Evolutionary conservation across 129 eudicot genomes (phyloP), one percentile per base, ranked within the genome.

Genomic region (Deinandra increscens): DNA sequence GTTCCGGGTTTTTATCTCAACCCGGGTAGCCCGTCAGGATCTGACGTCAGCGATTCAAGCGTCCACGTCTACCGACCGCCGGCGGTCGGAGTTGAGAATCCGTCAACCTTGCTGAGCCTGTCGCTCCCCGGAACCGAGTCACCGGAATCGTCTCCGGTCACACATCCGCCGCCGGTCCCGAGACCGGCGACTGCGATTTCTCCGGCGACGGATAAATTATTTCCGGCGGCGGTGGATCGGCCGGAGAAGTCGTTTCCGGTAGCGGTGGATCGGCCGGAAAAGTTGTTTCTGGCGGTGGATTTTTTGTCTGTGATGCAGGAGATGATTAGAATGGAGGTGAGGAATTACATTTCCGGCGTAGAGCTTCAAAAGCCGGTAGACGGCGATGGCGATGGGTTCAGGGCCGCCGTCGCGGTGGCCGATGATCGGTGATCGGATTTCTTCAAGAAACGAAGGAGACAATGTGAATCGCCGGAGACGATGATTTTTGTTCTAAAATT

Each of bases 301-400:
- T 59, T 88, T 69, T 45, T 85, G 76, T 80, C 77, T 48, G 91
- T 83, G 80, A 85, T 88, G 91, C 85, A 88, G 56, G 96, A 81
- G n/a, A 88, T 88, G 96, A 81, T 88, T 19, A 81, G 73, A 71
- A 83, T 60, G 37, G 66, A 85, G 53, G 96, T 85, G 81, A 82
- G 91, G 70, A 81, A 45, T 42, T 85, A 83, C 66, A 85, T 88
- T 8, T 1, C 33, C 14, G 60, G 31, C 14, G 33, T 49, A 17
- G 56, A 49, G 1, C 6, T 13, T 5, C 17, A 12, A 13, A 5
- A 45, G 5, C 18, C 17, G 6, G 7, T 45, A 13, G 10, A 17
- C 22, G 55, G 55, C 22, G 59, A 33, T 5, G 22, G 55, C 10
- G 55, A 7, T 53, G 60, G 60, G 22, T 15, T 9, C 9, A 9